Conservation (phyloP, 2,329 filamentous ascomycete genomes). For the Botrytis paeoniae region DNA sequence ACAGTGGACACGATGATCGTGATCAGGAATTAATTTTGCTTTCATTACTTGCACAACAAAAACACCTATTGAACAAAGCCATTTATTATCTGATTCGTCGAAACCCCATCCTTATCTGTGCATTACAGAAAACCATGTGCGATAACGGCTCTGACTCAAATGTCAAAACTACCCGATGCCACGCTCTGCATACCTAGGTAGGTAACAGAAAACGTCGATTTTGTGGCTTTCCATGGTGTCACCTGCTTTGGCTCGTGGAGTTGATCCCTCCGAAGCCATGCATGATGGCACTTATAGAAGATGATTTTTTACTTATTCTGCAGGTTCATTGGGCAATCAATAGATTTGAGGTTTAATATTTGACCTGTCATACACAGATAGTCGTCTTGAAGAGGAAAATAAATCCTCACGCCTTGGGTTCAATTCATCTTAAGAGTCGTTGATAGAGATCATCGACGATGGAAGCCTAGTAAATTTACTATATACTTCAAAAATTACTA, state of each 20-base stretch:
- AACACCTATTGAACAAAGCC: neutral
- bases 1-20: slow-evolving; percentile 10
- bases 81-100: neutral
- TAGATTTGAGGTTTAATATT: neutral
- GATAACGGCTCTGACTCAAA: neutral
- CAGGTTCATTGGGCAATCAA: neutral
- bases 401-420: neutral
- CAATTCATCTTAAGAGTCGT: neutral
- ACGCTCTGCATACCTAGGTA: neutral
- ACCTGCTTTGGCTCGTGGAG: neutral
- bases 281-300: neutral
- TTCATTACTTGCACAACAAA: neutral
- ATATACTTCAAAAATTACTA: neutral
- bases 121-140: neutral
- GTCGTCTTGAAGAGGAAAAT: neutral
- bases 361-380: neutral
- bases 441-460: neutral
- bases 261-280: neutral
- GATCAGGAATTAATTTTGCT: neutral
- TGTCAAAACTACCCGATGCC: neutral
- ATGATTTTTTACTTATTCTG: neutral
- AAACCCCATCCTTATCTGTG: neutral
- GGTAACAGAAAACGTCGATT: neutral
- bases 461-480: neutral
- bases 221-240: neutral